These are phyloP conservation scores for Candida mattraensis DNA, from an alignment of 805 yeast species.

Conservation along the genomic window DNA sequence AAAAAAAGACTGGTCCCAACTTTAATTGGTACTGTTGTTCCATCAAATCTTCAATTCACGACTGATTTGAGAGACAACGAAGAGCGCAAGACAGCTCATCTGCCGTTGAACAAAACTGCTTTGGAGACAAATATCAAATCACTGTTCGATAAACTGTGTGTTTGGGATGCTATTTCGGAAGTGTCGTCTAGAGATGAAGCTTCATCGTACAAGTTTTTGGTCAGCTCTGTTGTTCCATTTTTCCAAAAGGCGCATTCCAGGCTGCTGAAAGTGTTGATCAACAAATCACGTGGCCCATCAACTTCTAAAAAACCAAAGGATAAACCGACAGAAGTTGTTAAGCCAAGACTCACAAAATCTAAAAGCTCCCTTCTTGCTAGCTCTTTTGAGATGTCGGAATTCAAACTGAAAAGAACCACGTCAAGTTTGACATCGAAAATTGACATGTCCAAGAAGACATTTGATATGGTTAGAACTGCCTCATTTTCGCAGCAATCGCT, in stretches of 20 bases:
- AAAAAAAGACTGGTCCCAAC: conserved; percentile 35
- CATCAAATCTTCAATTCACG: conserved; percentile 25
- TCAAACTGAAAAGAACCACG: conserved; percentile 24
- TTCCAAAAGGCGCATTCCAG: conserved; percentile 27
- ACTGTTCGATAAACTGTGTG: conserved; percentile 33
- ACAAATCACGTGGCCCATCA: conserved; percentile 33
- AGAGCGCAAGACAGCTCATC: background rate
- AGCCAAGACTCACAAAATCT: conserved; percentile 6
- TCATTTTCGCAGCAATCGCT: conserved; percentile 19
- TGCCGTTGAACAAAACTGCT: conserved; percentile 2
- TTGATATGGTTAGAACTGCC: conserved; percentile 31
- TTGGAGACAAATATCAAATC: conserved; percentile 18
- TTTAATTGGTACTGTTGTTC: conserved; percentile 31
- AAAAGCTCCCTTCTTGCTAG: conserved; percentile 2
- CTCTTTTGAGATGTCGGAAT: conserved; percentile 16
- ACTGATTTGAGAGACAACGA: conserved; percentile 24
- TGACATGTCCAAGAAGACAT: conserved; percentile 32
- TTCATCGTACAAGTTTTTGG: conserved; percentile 31
- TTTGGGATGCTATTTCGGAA: conserved; percentile 34
- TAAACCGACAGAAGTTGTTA: conserved; percentile 1
- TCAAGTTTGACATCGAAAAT: conserved; percentile 22
- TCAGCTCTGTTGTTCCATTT: conserved; percentile 30
- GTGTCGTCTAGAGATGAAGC: conserved; percentile 24
- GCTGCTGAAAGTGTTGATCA: conserved; percentile 28
- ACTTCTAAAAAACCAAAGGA: conserved; percentile 12